Evolutionary conservation across 2,329 filamentous ascomycete species (phyloP).

Genomic region (Talaromyces sp.): DNA sequence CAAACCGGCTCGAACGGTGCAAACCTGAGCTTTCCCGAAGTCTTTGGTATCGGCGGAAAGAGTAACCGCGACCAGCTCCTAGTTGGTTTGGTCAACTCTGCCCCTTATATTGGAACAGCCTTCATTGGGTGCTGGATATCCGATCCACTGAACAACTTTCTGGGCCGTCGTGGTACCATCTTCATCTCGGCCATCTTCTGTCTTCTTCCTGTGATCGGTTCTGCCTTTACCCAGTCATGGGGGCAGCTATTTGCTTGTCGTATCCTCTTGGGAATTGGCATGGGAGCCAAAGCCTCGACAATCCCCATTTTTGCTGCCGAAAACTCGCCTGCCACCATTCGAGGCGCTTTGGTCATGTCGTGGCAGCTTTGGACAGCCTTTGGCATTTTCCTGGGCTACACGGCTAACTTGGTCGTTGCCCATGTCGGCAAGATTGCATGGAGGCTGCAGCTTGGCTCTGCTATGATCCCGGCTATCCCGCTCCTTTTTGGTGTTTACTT

Average conservation of each 20-base stretch:
- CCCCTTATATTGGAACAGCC: conserved; percentile 48
- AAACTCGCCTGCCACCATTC: conserved; percentile 49
- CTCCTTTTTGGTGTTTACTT: conserved; percentile 54
- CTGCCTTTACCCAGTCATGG: conserved; percentile 56
- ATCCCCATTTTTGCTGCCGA: conserved; percentile 51
- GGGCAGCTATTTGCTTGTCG: conserved; percentile 51
- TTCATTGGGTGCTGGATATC: conserved; percentile 55
- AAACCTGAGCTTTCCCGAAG: conserved; percentile 46
- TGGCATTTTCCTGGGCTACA: conserved; percentile 62
- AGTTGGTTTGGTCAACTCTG: conserved; percentile 61
- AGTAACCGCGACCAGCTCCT: conserved; percentile 49
- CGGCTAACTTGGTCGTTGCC: conserved; percentile 59
- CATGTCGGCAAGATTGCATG: conserved; percentile 54
- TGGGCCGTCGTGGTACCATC: conserved; percentile 55
- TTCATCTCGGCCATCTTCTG: conserved; percentile 60
- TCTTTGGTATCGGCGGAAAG: conserved; percentile 39
- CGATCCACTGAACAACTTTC: conserved; percentile 40
- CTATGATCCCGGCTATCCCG: conserved; percentile 60
- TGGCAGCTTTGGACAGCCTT: conserved; percentile 53
- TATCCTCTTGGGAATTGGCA: conserved; percentile 55
- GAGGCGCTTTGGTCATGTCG: conserved; percentile 52
- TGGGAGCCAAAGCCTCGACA: conserved; percentile 57
- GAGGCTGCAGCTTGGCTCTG: conserved; percentile 59
- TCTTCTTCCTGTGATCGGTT: conserved; percentile 63
- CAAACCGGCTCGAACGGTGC: conserved; percentile 50